Conservation (phyloP, 106 monocot species). For the Dioscorea dumetorum region DNA sequence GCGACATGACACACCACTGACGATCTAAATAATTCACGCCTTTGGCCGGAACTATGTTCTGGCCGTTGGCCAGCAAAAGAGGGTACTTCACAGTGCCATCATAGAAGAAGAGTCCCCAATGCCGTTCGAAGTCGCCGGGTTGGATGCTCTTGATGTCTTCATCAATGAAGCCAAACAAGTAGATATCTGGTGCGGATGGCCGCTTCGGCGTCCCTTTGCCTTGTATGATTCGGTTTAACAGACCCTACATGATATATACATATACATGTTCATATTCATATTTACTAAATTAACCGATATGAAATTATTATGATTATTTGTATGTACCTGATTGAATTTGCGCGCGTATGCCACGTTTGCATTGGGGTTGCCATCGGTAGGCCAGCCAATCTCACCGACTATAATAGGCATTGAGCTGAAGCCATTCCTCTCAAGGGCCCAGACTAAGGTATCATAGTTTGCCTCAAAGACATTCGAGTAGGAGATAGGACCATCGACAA, state of each 20-base stretch:
- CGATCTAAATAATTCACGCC: slow-evolving; percentile 48
- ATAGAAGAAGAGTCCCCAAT: slow-evolving; percentile 81
- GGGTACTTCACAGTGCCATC: slow-evolving; percentile 72
- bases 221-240: slow-evolving; percentile 44
- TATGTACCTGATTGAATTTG: slow-evolving; percentile 52
- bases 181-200: slow-evolving; percentile 54
- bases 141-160: slow-evolving; percentile 78
- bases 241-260: slow-evolving; percentile 12
- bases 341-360: slow-evolving; percentile 53
- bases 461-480: slow-evolving; percentile 95
- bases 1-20: slow-evolving; percentile 77
- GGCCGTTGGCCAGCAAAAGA: slow-evolving; percentile 25
- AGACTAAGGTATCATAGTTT: slow-evolving; percentile 83
- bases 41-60: slow-evolving; percentile 34
- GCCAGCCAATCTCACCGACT: slow-evolving; percentile 93
- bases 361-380: slow-evolving; percentile 60
- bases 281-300: too few relatives aligned
- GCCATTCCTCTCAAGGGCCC: slow-evolving; percentile 74
- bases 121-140: slow-evolving; percentile 87
- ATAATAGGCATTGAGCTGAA: slow-evolving; percentile 53
- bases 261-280: too few relatives aligned
- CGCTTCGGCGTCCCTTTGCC: slow-evolving; percentile 65
- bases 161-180: slow-evolving; percentile 72
- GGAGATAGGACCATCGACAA: slow-evolving; percentile 68
- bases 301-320: too few relatives aligned